phyloP scores from a whole-genome alignment of 352 stramenopile genomes.

The Globisporangium middletonii region DNA sequence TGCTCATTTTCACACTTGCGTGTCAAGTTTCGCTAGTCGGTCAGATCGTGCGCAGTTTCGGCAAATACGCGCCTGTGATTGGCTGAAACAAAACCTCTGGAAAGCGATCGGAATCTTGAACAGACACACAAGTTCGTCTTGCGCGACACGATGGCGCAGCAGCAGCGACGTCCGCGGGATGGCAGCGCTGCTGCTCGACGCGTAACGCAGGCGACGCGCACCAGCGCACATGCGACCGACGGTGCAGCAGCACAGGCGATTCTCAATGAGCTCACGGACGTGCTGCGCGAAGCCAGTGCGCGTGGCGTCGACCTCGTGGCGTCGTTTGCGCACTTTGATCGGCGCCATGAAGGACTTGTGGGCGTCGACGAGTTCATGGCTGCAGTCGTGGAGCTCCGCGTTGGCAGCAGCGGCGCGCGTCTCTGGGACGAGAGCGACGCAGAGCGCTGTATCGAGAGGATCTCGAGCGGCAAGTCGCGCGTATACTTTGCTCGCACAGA shows the following conservation, averaged over 20 bases:
- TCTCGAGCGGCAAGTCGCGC: slow-evolving; percentile 34
- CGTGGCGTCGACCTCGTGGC: slow-evolving; percentile 43
- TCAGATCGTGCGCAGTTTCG: not conserved
- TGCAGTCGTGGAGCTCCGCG: slow-evolving; percentile 36
- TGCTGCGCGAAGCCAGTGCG: slow-evolving; percentile 38
- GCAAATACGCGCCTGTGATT: not conserved
- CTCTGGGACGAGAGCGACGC: slow-evolving; percentile 41
- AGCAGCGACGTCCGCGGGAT: not conserved
- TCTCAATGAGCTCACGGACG: slow-evolving; percentile 33
- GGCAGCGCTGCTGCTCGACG: not conserved
- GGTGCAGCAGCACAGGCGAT: slow-evolving; percentile 5
- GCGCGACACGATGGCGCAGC: not conserved
- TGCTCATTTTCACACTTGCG: not conserved
- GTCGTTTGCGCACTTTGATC: slow-evolving; percentile 60
- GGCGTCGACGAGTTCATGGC: slow-evolving; percentile 45
- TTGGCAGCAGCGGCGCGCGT: slow-evolving; percentile 4
- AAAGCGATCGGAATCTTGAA: not conserved
- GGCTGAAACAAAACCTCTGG: not conserved
- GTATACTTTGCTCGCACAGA: slow-evolving; percentile 50
- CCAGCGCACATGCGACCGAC: not conserved
- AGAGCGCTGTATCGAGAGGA: slow-evolving; percentile 31
- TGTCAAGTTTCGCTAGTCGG: not conserved
- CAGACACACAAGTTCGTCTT: not conserved
- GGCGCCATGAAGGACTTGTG: slow-evolving; percentile 33
- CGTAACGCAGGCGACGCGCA: not conserved